Base-by-base conservation (phyloP, 2,329 filamentous ascomycete genomes). In the Penicillium paneum region DNA sequence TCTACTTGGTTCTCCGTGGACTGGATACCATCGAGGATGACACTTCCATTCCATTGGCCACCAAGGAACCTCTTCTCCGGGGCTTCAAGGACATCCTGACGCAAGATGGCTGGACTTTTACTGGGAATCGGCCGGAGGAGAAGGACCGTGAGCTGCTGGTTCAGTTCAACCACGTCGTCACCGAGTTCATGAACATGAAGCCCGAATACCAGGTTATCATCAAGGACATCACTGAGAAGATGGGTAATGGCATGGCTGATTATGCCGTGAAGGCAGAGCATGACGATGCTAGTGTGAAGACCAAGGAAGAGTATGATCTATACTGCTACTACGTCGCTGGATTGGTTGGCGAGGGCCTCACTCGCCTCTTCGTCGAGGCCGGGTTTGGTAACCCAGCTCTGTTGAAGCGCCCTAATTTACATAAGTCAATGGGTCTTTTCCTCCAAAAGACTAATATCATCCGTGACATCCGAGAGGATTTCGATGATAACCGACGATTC, bases 291-390 rank as follows among this genome's bases (percentile, higher is more conserved):
- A 91, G 91, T 44, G 87, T 97, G 55, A 82, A 91, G 69, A 93
- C 89, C 0, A 77, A 96, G 64, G 82, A 87, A 49, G 92, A 97
- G 65, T 99, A 97, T 74, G 92, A 99, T 77, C 79, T 92, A 51
- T 99, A 99, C 80, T 99, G 94, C 77, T 91, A 96, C 74, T 97
- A 97, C 70, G 94, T 99, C 29, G 94, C 94, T n/a, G 94, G 94
- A 29, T 80, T 99, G n/a, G 94, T 99, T 32, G 94, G 94, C 53
- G 93, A 97, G 74, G 94, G 94, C 40, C 76, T 94, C 58, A 99
- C 94, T 1, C 85, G 89, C 24, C 80, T 99, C 21, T 97, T 99
- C 63, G 91, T 97, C 42, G 86, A 90, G 70, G 88, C 88, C 47
- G 84, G 89, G 58, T 87, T 96, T 54, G 94, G 91, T 57, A 97